Evolutionary conservation across 2,329 filamentous ascomycete genomes (phyloP).

Genomic region (Aspergillus floridensis): DNA sequence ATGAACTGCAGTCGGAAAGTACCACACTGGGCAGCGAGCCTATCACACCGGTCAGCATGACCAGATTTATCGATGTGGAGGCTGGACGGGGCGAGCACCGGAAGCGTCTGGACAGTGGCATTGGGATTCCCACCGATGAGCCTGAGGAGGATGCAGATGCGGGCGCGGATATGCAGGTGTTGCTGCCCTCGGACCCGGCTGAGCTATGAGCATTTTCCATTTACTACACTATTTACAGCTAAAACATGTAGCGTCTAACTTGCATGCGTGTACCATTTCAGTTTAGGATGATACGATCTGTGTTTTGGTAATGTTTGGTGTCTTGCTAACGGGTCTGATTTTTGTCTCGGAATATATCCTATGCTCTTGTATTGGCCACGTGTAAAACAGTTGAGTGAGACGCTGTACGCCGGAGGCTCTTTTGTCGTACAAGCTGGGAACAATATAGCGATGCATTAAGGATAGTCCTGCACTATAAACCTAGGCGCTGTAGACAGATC

Average conservation of each 20-base stretch:
- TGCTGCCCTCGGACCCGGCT: slow-evolving; percentile 27
- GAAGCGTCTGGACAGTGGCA: slow-evolving; percentile 40
- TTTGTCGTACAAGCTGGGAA: too few relatives aligned
- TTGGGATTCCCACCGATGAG: slow-evolving; percentile 37
- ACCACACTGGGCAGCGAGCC: slow-evolving; percentile 36
- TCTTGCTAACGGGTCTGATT: not conserved
- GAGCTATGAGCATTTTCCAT: slow-evolving; percentile 17
- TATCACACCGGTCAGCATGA: slow-evolving; percentile 44
- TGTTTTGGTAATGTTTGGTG: not conserved
- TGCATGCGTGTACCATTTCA: not conserved
- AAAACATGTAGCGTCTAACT: not conserved
- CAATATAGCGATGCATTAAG: too few relatives aligned
- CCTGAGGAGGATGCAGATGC: slow-evolving; percentile 33
- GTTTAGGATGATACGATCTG: not conserved
- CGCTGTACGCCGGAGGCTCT: too few relatives aligned
- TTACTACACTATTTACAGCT: not conserved
- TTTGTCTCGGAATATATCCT: not conserved
- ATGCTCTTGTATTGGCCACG: too few relatives aligned
- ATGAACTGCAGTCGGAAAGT: slow-evolving; percentile 34
- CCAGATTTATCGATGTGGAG: slow-evolving; percentile 44
- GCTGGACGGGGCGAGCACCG: slow-evolving; percentile 39
- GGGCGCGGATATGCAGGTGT: slow-evolving; percentile 13
- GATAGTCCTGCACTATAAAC: too few relatives aligned
- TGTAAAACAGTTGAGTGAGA: too few relatives aligned
- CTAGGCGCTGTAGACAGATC: too few relatives aligned